Conservation (phyloP, 2,329 filamentous ascomycete genomes). For the Thielaviopsis punctulata region DNA sequence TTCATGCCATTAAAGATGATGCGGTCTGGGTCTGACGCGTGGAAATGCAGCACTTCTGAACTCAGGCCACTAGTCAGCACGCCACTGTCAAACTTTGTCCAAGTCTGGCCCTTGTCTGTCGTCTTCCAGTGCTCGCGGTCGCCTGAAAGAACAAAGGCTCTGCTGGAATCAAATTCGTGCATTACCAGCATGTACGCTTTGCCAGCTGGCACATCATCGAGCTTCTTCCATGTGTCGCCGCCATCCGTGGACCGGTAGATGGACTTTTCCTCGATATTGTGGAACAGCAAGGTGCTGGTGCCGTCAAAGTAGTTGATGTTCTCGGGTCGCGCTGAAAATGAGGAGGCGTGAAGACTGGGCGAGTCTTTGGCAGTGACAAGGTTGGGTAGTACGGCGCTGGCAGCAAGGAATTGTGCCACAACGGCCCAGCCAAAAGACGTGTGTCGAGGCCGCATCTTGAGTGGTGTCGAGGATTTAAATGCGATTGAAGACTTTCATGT, state of each 20-base stretch:
- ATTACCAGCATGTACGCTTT: conserved; percentile 46
- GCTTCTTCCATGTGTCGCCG: conserved; percentile 55
- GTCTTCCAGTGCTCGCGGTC: conserved; percentile 65
- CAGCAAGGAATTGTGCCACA: conserved; percentile 9
- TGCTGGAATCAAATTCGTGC: conserved; percentile 61
- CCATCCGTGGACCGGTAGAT: conserved; percentile 69
- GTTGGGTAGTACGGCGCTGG: conserved; percentile 1
- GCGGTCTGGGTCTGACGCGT: conserved; percentile 66
- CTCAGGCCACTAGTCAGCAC: conserved; percentile 36
- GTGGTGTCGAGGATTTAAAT: background rate
- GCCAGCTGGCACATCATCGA: conserved; percentile 47
- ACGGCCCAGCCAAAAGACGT: conserved; percentile 6
- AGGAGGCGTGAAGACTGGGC: conserved; percentile 46
- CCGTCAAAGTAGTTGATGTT: conserved; percentile 83
- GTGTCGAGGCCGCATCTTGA: conserved; percentile 8
- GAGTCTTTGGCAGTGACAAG: conserved; percentile 33
- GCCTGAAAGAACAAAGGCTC: conserved; percentile 64
- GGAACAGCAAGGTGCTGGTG: conserved; percentile 63
- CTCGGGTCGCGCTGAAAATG: conserved; percentile 48
- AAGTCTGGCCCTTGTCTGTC: conserved; percentile 63
- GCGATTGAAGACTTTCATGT: background rate
- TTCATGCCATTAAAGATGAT: conserved; percentile 69
- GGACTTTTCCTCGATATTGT: conserved; percentile 44
- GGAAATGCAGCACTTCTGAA: conserved; percentile 47
- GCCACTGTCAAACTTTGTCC: conserved; percentile 55